phyloP scores from a whole-genome alignment of 164 flowering plant species.

The Buxus sempervirens region DNA sequence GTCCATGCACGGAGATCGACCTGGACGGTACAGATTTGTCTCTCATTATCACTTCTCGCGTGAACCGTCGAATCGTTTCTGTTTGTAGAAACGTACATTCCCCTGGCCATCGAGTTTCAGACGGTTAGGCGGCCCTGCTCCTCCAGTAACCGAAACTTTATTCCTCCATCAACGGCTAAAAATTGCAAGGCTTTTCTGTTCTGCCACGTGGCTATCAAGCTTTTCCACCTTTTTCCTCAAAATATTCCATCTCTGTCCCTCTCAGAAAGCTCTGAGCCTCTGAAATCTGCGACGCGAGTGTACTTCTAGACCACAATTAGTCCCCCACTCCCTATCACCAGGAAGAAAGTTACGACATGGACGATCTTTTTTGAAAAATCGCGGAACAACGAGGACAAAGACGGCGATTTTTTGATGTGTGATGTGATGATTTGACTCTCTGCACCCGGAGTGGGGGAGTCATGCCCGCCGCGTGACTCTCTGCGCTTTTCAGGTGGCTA shows the following conservation, averaged over 20 bases:
- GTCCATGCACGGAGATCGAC: not conserved
- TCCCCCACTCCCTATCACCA: too few relatives aligned
- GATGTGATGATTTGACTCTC: slow-evolving; percentile 17
- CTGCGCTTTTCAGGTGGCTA: not conserved
- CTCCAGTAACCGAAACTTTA: slow-evolving; percentile 11
- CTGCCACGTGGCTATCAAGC: slow-evolving; percentile 17
- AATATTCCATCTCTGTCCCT: too few relatives aligned
- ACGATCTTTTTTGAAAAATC: not conserved
- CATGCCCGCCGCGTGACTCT: slow-evolving; percentile 26
- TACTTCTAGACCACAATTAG: too few relatives aligned
- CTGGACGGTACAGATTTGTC: not conserved
- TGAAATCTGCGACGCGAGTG: too few relatives aligned
- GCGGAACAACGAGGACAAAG: not conserved
- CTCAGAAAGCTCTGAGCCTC: too few relatives aligned
- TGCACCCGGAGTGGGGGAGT: slow-evolving; percentile 15
- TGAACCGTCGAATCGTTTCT: slow-evolving; percentile 7
- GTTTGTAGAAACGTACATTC: not conserved
- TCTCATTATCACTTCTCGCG: not conserved
- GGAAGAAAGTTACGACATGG: too few relatives aligned
- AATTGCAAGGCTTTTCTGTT: too few relatives aligned
- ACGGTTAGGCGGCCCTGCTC: slow-evolving; percentile 7
- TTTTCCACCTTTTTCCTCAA: too few relatives aligned
- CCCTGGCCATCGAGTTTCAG: not conserved
- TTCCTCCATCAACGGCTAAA: slow-evolving; percentile 9
- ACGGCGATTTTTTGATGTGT: slow-evolving; percentile 11